Percentiles rank a stretch among this genome's conserved stretches.
These are phyloP conservation scores for Phialophora tarda DNA, from an alignment of 2,329 filamentous ascomycete genomes.

Conservation along the genomic window DNA sequence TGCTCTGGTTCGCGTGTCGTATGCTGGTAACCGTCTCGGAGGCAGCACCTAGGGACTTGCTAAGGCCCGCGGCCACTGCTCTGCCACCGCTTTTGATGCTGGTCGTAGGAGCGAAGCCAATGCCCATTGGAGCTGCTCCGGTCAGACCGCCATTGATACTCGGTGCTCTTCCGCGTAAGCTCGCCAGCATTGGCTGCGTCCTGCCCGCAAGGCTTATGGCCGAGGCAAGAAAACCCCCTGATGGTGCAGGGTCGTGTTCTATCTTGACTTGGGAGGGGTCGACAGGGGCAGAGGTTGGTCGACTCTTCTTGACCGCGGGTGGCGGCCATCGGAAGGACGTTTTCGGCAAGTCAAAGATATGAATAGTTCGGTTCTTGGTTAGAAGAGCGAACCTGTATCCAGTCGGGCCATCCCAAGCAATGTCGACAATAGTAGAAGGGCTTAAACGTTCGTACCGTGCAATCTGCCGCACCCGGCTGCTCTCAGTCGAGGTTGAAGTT, in stretches of 20 bases:
- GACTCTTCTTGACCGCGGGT: conserved; percentile 53
- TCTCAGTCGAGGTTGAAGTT: conserved; percentile 32
- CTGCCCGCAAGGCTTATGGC: conserved; percentile 70
- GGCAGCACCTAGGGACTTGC: conserved; percentile 57
- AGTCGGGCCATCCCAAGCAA: conserved; percentile 81
- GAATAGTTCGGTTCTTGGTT: conserved; percentile 92
- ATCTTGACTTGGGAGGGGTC: conserved; percentile 45
- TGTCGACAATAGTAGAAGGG: conserved; percentile 85
- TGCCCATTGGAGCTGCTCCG: conserved; percentile 47
- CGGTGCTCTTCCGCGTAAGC: conserved; percentile 62
- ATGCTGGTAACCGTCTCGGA: conserved; percentile 55
- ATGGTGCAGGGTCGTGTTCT: conserved; percentile 50
- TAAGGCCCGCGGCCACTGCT: conserved; percentile 56
- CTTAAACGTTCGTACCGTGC: conserved; percentile 91
- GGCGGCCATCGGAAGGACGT: conserved; percentile 89
- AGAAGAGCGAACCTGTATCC: conserved; percentile 86
- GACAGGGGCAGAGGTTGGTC: conserved; percentile 44
- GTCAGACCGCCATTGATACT: conserved; percentile 53
- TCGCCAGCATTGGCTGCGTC: conserved; percentile 68
- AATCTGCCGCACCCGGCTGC: conserved; percentile 72
- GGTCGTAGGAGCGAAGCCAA: conserved; percentile 54
- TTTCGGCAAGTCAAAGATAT: conserved; percentile 84
- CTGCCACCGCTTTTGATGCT: conserved; percentile 54
- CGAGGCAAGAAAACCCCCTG: conserved; percentile 66
- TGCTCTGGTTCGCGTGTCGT: conserved; percentile 56